Conservation (phyloP, 2,329 filamentous ascomycete genomes). For the Penicillium corylophilum region DNA sequence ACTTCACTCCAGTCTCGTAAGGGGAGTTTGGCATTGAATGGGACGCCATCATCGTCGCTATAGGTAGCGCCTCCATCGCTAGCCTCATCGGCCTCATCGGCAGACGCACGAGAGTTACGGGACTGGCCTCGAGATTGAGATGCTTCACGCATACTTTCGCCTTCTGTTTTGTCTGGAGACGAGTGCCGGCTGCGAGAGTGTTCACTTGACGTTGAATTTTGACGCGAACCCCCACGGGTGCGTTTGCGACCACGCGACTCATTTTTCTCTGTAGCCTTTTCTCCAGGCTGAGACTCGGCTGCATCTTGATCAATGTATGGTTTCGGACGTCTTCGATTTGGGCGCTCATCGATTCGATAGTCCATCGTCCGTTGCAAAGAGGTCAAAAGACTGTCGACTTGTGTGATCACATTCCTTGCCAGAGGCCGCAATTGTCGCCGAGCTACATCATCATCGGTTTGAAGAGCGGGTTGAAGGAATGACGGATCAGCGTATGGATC, state of each 20-base stretch:
- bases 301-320: slow-evolving; percentile 29
- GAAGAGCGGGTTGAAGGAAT: slow-evolving; percentile 29
- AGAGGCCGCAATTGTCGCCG: slow-evolving; percentile 64
- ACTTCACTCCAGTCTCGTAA: slow-evolving; percentile 83
- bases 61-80: slow-evolving; percentile 1
- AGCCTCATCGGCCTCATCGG: slow-evolving; percentile 1
- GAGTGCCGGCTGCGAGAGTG: slow-evolving; percentile 8
- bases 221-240: slow-evolving; percentile 14
- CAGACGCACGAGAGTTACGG: slow-evolving; percentile 2
- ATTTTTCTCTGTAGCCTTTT: slow-evolving; percentile 16
- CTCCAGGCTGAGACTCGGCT: slow-evolving; percentile 15
- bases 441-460: slow-evolving; percentile 34
- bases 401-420: slow-evolving; percentile 66
- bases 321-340: slow-evolving; percentile 5
- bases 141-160: slow-evolving; percentile 5
- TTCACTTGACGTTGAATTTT: slow-evolving; percentile 2
- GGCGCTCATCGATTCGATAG: slow-evolving; percentile 42
- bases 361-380: slow-evolving; percentile 68
- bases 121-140: slow-evolving; percentile 17
- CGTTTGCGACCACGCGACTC: slow-evolving; percentile 28
- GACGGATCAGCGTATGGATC: neutral
- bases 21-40: slow-evolving; percentile 18
- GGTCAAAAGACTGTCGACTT: slow-evolving; percentile 67
- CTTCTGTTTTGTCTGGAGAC: slow-evolving; percentile 8
- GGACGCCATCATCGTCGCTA: neutral